Evolutionary conservation across 2,329 filamentous ascomycete species (phyloP).

Genomic region (Penicillium sp.): DNA sequence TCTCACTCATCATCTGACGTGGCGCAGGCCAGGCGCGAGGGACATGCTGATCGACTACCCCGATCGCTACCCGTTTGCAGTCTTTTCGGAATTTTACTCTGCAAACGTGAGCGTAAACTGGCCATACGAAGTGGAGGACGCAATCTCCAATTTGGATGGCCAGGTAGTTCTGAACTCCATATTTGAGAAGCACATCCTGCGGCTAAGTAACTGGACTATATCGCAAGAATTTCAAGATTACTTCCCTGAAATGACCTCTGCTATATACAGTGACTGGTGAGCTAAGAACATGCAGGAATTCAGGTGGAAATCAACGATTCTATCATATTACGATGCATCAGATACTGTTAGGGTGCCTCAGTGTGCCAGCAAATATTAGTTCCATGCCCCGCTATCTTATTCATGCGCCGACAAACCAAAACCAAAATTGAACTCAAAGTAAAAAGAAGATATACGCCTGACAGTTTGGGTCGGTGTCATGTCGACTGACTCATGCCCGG

Average conservation of each 20-base stretch:
- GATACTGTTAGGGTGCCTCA: too few species aligned
- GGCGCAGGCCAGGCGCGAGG: background rate
- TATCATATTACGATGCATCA: too few species aligned
- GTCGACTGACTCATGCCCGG: background rate
- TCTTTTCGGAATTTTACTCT: constrained; percentile 5
- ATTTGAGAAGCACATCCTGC: background rate
- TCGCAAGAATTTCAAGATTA: background rate
- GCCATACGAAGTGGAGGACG: background rate
- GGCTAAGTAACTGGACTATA: background rate
- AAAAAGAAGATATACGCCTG: too few species aligned
- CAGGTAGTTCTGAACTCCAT: background rate
- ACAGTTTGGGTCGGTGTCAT: too few species aligned
- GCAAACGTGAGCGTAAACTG: constrained; percentile 1
- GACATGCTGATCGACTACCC: background rate
- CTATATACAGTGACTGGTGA: background rate
- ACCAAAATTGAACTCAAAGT: too few species aligned
- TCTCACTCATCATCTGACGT: background rate
- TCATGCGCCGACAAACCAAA: too few species aligned
- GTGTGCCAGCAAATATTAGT: too few species aligned
- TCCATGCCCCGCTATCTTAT: too few species aligned
- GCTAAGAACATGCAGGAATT: background rate
- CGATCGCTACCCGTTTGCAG: background rate
- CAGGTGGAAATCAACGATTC: background rate
- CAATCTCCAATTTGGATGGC: background rate
- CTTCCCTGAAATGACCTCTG: background rate